Evolutionary conservation across 73 alveolate species (phyloP), one percentile per base, ranked within the genome.

Genomic region (Diophrys appendiculata): DNA sequence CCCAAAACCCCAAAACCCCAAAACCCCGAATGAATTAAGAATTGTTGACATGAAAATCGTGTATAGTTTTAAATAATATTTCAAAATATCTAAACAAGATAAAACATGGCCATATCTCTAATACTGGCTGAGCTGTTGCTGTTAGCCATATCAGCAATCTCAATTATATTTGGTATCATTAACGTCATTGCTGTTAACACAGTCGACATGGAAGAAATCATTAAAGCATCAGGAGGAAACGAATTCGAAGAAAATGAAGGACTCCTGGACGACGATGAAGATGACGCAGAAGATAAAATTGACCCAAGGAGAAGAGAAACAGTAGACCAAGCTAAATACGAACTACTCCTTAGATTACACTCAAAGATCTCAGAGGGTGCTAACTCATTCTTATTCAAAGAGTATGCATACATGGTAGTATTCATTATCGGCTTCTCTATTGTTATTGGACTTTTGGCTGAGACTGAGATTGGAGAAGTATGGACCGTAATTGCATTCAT

Each of bases 401-500:
- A 93, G 72, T 93, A 93, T 89, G 67, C 54, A 34, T 78, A 85
- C 76, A 72, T 93, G 81, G 76, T 83, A 56, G 60, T 90, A 29
- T 89, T 91, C 78, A 76, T 84, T 22, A 43, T 78, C 65, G 30
- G 90, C 22, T 83, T 93, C 71, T 80, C 94, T 22, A 77, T 74
- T 24, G 69, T 88, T 60, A 90, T 93, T 30, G 82, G 79, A 34
- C 77, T 83, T 54, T 78, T 86, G 30, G 69, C 72, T 35, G 81
- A 72, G 65, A 72, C 55, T 18, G 56, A 72, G 18, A 0, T 35
- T 25, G 65, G 72, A 35, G 43, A 34, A 13, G 14, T 53, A 32
- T 90, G 84, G 91, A 90, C 98, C 14, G 68, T 86, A 18, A 78
- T 87, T 29, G 95, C 98, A 3, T 95, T 90, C 84, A 29, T 92